Evolutionary conservation across 495 filamentous ascomycete species (phyloP), one percentile per base, ranked within the genome.

Genomic region (Penicillium dipodomyicola): DNA sequence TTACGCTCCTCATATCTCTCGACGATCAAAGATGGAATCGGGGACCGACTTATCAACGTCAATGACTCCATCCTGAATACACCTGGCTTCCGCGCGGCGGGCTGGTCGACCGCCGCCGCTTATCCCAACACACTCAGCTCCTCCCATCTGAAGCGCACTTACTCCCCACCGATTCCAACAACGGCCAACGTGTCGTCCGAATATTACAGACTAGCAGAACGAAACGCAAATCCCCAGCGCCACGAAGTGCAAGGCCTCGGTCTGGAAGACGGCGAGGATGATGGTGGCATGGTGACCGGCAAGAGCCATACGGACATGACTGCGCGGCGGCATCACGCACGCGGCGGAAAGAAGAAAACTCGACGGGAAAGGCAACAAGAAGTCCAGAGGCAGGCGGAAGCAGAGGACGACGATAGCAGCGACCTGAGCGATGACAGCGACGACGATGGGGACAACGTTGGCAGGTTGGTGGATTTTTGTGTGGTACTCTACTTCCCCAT

Each of bases 361-460:
- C 73, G 67, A 52, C 66, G 71, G 30, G 74, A 72, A 54, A 69
- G 71, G 14, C 73, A 68, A 35, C 70, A 78, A 14, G 75, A 85
- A 19, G 69, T 73, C 46, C 77, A 80, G 52, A 80, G 84, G 49
- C 84, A 84, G 37, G 86, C 92, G 62, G 89, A 93, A 58, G 84
- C 89, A 65, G 93, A 96, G 54, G 94, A 97, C 43, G 95, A 97
- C 29, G 95, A 97, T 68, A 97, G 94, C 68, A 96, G 91, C 67
- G 94, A 97, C 68, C 72, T 97, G 57, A 97, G 91, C 64, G 94
- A 97, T 61, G 93, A 97, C 50, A 97, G 91, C 62, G 94, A 98
- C 47, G 93, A 96, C 30, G 92, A 96, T 55, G 80, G 78, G 10
- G 91, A 96, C 15, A 68, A 64, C 40, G 51, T 64, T 29, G 66